Conservation (phyloP, 2,329 filamentous ascomycete species). For the Bisporella sp. region DNA sequence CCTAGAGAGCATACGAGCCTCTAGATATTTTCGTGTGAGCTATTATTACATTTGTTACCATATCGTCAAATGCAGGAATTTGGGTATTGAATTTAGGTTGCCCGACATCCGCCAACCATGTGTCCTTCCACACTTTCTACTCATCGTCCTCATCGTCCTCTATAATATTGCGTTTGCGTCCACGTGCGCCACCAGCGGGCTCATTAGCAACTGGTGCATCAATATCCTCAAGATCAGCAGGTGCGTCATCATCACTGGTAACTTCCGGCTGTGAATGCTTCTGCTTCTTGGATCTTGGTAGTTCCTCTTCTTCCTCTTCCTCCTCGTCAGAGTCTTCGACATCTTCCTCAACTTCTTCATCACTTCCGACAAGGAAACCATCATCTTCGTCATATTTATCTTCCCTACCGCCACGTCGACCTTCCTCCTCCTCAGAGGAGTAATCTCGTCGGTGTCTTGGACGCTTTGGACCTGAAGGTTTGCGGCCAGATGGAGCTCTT, state of each 20-base stretch:
- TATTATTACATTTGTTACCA: too few species aligned
- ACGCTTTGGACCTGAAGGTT: constrained; percentile 42
- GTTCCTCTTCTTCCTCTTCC: constrained; percentile 26
- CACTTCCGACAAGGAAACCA: constrained; percentile 69
- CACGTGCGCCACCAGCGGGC: constrained; percentile 29
- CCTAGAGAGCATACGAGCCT: too few species aligned
- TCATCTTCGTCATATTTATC: constrained; percentile 77
- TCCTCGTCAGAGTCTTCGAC: constrained; percentile 48
- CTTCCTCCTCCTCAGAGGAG: constrained; percentile 70
- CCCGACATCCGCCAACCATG: constrained; percentile 7
- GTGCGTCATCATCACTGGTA: constrained; percentile 40
- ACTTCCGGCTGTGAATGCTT: constrained; percentile 28
- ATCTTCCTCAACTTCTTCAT: constrained; percentile 58
- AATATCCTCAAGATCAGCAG: constrained; percentile 47
- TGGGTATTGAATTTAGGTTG: too few species aligned
- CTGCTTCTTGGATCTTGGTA: constrained; percentile 25
- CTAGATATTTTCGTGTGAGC: too few species aligned
- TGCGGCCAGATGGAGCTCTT: constrained; percentile 43
- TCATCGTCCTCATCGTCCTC: constrained; percentile 51
- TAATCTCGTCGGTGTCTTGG: constrained; percentile 57
- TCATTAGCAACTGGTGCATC: constrained; percentile 30
- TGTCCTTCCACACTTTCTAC: not conserved
- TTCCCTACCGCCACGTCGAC: constrained; percentile 46
- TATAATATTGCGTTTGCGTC: constrained; percentile 49
- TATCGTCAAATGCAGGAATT: too few species aligned